Conservation (phyloP, 352 stramenopile species). For the Phytophthora pistaciae region DNA sequence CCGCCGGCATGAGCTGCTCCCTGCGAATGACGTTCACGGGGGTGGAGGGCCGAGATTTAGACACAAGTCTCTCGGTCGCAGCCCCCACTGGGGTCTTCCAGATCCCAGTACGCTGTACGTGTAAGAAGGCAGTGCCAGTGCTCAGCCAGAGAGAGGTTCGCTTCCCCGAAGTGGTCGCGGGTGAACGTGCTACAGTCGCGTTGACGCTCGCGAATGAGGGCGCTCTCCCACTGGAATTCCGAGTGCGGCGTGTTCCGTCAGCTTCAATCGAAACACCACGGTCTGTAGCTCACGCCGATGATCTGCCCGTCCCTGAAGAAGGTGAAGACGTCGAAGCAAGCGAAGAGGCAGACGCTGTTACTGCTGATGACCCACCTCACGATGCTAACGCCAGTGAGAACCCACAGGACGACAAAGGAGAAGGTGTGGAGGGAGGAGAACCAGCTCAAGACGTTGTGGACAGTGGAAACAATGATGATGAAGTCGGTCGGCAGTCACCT, state of each 20-base stretch:
- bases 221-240: constrained; percentile 70
- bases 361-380: background rate
- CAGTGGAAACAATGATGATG: background rate
- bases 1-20: constrained; percentile 83
- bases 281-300: background rate
- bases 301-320: background rate
- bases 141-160: constrained; percentile 49
- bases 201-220: constrained; percentile 79
- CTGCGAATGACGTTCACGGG: constrained; percentile 83
- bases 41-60: constrained; percentile 68
- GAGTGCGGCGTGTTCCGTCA: constrained; percentile 18
- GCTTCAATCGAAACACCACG: background rate
- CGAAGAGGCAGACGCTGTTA: background rate
- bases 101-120: constrained; percentile 86
- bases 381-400: background rate
- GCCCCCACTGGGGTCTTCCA: constrained; percentile 82
- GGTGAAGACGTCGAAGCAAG: background rate
- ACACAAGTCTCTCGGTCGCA: constrained; percentile 66
- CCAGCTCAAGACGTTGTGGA: background rate
- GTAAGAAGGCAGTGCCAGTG: constrained; percentile 80
- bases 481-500: background rate
- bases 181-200: constrained; percentile 66
- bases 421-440: background rate
- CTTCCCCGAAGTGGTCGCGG: constrained; percentile 84
- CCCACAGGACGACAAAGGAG: constrained; percentile 17